Percentiles rank a stretch among this genome's conserved stretches.
These are phyloP conservation scores for Linnemannia schmuckeri DNA, from an alignment of 192 early-diverging fungal species.

Conservation along the genomic window DNA sequence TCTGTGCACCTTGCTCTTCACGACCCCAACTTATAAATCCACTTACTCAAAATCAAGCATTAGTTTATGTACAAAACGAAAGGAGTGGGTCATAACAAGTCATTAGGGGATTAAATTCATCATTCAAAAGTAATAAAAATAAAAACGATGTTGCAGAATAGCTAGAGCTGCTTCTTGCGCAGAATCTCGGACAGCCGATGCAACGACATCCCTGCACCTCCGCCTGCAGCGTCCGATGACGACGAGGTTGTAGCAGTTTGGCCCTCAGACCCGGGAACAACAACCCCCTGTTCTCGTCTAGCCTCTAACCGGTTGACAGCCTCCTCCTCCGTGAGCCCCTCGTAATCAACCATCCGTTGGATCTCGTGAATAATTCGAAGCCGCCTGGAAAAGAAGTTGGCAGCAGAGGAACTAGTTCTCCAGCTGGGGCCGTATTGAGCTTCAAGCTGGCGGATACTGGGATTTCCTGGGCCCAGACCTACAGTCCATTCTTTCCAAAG, in stretches of 20 bases:
- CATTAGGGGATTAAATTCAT: background rate
- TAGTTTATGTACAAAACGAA: no score
- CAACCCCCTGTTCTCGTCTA: slow-evolving; percentile 33
- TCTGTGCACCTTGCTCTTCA: no score
- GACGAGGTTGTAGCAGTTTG: background rate
- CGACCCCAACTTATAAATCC: no score
- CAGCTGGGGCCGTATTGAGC: slow-evolving; percentile 42
- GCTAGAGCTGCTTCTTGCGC: slow-evolving; percentile 33
- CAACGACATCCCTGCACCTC: slow-evolving; percentile 26
- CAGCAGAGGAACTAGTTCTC: slow-evolving; percentile 40
- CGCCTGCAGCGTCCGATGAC: background rate
- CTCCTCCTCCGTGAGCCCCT: slow-evolving; percentile 37
- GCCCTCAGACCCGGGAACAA: slow-evolving; percentile 21
- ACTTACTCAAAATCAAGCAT: no score
- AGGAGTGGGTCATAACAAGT: no score
- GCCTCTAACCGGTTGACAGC: slow-evolving; percentile 34
- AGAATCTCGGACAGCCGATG: slow-evolving; percentile 31
- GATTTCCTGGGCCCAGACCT: slow-evolving; percentile 41
- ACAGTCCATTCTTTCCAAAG: slow-evolving; percentile 53
- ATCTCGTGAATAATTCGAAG: slow-evolving; percentile 46
- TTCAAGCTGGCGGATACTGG: slow-evolving; percentile 41
- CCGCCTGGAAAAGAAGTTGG: slow-evolving; percentile 47
- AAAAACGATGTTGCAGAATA: background rate
- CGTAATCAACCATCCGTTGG: slow-evolving; percentile 33
- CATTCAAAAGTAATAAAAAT: background rate